Evolutionary conservation across 345 rosid species (phyloP).

Genomic region (Ricinus communis): DNA sequence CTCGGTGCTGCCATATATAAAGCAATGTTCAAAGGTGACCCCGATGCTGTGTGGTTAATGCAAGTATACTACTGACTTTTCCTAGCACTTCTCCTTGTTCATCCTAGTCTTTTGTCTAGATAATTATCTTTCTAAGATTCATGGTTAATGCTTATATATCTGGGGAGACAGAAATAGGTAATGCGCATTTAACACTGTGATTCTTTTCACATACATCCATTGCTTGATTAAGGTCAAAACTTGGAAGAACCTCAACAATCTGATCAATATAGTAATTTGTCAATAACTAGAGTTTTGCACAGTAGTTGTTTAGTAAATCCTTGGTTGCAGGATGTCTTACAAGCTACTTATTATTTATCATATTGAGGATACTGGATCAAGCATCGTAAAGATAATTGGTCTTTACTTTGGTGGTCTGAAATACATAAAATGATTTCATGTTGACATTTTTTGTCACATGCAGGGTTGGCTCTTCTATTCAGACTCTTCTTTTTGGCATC

Average conservation of each 20-base stretch:
- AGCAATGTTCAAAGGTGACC: slow-evolving; percentile 89
- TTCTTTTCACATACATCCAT: background rate
- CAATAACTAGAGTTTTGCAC: background rate
- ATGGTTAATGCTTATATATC: background rate
- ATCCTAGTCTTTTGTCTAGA: background rate
- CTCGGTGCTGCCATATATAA: slow-evolving; percentile 88
- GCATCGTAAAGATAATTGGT: background rate
- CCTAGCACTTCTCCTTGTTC: slow-evolving; percentile 3
- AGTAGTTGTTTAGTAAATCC: too few species aligned
- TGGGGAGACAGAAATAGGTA: background rate
- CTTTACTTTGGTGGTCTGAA: background rate
- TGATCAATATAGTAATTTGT: background rate
- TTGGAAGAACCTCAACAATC: background rate
- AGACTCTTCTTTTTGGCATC: slow-evolving; percentile 81
- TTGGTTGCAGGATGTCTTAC: background rate
- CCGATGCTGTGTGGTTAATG: slow-evolving; percentile 95
- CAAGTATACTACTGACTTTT: slow-evolving; percentile 57
- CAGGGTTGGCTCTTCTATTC: slow-evolving; percentile 98
- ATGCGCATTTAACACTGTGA: background rate
- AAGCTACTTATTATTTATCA: too few species aligned
- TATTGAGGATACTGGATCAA: background rate
- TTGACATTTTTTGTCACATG: slow-evolving; percentile 20
- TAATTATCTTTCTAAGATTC: background rate
- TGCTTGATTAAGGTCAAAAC: background rate
- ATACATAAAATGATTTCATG: background rate